Evolutionary conservation across 306 rosid species (phyloP).

Genomic region (barrel medic (Medicago truncatula)): DNA sequence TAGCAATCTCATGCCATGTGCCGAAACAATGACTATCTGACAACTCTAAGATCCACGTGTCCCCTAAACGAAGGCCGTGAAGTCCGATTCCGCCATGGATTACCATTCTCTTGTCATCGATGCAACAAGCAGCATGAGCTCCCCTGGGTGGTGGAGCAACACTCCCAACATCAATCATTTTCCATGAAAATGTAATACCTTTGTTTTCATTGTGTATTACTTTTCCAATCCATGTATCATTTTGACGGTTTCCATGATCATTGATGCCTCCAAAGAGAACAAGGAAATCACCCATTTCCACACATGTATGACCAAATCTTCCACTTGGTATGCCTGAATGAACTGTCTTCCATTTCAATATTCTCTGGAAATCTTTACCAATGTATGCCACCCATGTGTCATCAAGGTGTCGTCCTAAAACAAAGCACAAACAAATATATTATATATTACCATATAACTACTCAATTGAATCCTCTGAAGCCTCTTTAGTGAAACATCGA

Average conservation of each 20-base stretch:
- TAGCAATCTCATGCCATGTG: constrained; percentile 67
- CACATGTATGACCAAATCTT: constrained; percentile 88
- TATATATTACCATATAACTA: background rate
- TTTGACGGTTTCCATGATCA: constrained; percentile 86
- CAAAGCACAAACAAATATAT: constrained; percentile 27
- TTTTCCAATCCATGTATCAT: constrained; percentile 89
- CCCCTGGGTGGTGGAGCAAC: constrained; percentile 76
- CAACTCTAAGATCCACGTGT: constrained; percentile 86
- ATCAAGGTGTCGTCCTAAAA: constrained; percentile 85
- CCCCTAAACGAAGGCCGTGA: constrained; percentile 70
- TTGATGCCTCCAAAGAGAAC: constrained; percentile 94
- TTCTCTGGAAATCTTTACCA: constrained; percentile 59
- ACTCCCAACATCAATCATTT: constrained; percentile 64
- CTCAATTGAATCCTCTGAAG: background rate
- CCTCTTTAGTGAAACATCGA: background rate
- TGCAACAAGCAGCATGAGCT: constrained; percentile 82
- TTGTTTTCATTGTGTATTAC: constrained; percentile 56
- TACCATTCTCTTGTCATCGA: constrained; percentile 75
- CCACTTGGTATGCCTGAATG: constrained; percentile 89
- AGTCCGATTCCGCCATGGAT: constrained; percentile 89
- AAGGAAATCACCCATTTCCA: constrained; percentile 66
- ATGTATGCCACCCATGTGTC: constrained; percentile 91
- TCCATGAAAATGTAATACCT: constrained; percentile 72
- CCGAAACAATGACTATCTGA: constrained; percentile 65
- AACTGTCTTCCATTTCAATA: constrained; percentile 75